Percentiles rank a stretch among this genome's conserved stretches.
phyloP scores from a whole-genome alignment of 306 rosid species.

The Fragaria nilgerrensis region DNA sequence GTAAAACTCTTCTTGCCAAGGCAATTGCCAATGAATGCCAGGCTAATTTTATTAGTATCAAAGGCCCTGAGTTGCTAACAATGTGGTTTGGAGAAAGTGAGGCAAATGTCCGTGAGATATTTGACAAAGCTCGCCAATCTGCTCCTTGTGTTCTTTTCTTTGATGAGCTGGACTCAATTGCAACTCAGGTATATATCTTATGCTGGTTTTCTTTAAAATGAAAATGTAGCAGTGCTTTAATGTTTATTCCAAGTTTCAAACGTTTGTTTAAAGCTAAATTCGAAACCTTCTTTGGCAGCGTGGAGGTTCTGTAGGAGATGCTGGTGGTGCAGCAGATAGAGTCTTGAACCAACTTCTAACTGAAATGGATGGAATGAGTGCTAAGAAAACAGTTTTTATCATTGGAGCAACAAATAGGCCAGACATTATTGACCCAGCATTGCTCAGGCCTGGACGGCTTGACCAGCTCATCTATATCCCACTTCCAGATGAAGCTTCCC shows the following conservation, averaged over 20 bases:
- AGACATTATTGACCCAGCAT: slow-evolving; percentile 67
- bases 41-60: slow-evolving; percentile 66
- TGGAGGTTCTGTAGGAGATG: slow-evolving; percentile 59
- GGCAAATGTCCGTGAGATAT: slow-evolving; percentile 70
- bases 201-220: not conserved
- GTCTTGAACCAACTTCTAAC: slow-evolving; percentile 72
- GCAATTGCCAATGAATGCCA: slow-evolving; percentile 74
- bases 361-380: slow-evolving; percentile 77
- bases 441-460: slow-evolving; percentile 69
- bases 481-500: slow-evolving; percentile 58
- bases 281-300: slow-evolving; percentile 34
- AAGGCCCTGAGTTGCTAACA: slow-evolving; percentile 69
- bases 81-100: slow-evolving; percentile 85
- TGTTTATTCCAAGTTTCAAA: not conserved
- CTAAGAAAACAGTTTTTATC: slow-evolving; percentile 67
- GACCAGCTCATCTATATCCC: slow-evolving; percentile 71
- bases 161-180: slow-evolving; percentile 72
- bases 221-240: not conserved
- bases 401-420: slow-evolving; percentile 77
- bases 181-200: slow-evolving; percentile 48
- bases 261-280: not conserved
- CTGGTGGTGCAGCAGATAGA: slow-evolving; percentile 73
- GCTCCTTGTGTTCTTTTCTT: slow-evolving; percentile 82
- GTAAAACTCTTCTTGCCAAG: slow-evolving; percentile 65
- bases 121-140: slow-evolving; percentile 68